These are phyloP conservation scores for Nothophaeocryptopus gaeumannii DNA, from an alignment of 2,329 filamentous ascomycete species.

Conservation along the genomic window DNA sequence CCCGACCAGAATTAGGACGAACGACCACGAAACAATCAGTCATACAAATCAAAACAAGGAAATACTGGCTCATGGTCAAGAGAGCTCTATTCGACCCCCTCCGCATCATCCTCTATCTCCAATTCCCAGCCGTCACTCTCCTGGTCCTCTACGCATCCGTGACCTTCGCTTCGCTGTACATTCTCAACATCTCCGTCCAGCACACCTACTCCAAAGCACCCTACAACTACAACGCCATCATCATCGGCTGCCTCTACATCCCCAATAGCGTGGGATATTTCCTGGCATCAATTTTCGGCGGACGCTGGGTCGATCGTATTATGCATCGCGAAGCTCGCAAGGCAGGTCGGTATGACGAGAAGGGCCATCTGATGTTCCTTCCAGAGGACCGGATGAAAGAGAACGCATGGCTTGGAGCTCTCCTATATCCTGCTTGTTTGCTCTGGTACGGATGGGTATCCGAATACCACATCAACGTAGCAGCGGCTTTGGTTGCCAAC, in stretches of 20 bases:
- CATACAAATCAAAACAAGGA: slow-evolving; percentile 56
- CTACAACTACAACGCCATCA: slow-evolving; percentile 66
- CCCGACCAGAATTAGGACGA: slow-evolving; percentile 37
- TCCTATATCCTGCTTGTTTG: slow-evolving; percentile 67
- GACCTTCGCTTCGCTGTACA: slow-evolving; percentile 71
- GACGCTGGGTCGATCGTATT: slow-evolving; percentile 75
- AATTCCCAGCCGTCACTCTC: slow-evolving; percentile 69
- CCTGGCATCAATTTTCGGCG: slow-evolving; percentile 64
- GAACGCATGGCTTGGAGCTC: slow-evolving; percentile 73
- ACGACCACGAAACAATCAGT: slow-evolving; percentile 60
- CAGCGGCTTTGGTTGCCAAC: slow-evolving; percentile 35
- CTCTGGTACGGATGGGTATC: slow-evolving; percentile 77
- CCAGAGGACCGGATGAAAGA: slow-evolving; percentile 82
- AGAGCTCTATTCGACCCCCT: slow-evolving; percentile 70
- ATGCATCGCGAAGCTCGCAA: slow-evolving; percentile 73
- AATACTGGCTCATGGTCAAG: slow-evolving; percentile 54
- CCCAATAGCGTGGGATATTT: slow-evolving; percentile 73
- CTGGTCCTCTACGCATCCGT: slow-evolving; percentile 72
- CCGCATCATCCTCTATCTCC: slow-evolving; percentile 66
- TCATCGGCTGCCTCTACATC: slow-evolving; percentile 75
- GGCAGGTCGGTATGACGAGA: slow-evolving; percentile 64
- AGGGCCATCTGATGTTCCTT: slow-evolving; percentile 63
- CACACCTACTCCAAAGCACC: slow-evolving; percentile 64
- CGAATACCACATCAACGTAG: slow-evolving; percentile 52
- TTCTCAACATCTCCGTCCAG: slow-evolving; percentile 75